Evolutionary conservation across 2,329 filamentous ascomycete genomes (phyloP).

Genomic region (Juglanconis oblonga): DNA sequence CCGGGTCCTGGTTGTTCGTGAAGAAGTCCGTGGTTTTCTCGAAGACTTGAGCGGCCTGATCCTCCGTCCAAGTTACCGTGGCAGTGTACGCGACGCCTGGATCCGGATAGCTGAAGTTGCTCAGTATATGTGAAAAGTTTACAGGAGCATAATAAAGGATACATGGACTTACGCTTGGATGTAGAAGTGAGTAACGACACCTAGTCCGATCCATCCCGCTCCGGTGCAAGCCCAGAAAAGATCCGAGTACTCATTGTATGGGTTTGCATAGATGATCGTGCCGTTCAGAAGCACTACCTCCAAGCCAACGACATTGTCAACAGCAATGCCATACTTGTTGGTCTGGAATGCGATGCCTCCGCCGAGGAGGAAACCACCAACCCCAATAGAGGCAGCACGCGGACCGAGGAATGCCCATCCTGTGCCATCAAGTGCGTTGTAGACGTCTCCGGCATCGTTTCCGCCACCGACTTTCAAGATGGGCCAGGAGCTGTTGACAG

Average conservation of each 20-base stretch:
- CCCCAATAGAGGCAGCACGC: constrained; percentile 8
- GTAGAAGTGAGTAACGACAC: constrained; percentile 13
- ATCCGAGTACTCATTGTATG: constrained; percentile 11
- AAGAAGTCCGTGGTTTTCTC: constrained; percentile 7
- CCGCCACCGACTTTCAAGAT: constrained; percentile 15
- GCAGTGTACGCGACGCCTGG: constrained; percentile 6
- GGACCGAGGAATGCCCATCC: constrained; percentile 13
- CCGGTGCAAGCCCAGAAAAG: constrained; percentile 15
- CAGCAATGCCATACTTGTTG: constrained; percentile 3
- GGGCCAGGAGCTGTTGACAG: constrained; percentile 6
- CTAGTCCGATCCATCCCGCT: constrained; percentile 10
- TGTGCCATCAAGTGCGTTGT: constrained; percentile 6
- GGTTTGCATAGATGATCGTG: constrained; percentile 13
- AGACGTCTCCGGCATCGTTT: constrained; percentile 9
- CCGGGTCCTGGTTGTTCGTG: constrained; percentile 8
- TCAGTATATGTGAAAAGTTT: neutral
- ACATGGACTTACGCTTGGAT: constrained; percentile 6
- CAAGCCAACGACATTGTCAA: constrained; percentile 9
- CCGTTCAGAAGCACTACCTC: constrained; percentile 13
- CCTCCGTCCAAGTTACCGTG: constrained; percentile 6
- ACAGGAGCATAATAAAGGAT: neutral
- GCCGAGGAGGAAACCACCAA: constrained; percentile 11
- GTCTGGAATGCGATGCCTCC: constrained; percentile 14
- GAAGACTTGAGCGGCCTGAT: constrained; percentile 7
- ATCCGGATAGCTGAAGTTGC: constrained; percentile 7